Percentiles rank a stretch among this genome's conserved stretches.
Conservation (phyloP, 306 rosid genomes). For the Quercus parvula region DNA sequence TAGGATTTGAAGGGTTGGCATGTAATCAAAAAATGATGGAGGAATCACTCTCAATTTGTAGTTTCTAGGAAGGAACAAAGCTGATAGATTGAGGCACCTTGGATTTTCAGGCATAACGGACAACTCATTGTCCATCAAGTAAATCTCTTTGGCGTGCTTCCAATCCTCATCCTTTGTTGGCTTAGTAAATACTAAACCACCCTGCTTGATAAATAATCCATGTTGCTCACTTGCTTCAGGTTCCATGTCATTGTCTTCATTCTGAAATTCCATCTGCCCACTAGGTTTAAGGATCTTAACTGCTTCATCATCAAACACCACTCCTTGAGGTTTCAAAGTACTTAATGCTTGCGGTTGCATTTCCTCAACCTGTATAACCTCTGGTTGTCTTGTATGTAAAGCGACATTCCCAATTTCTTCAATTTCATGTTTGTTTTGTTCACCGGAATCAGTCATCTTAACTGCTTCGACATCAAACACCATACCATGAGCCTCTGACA, state of each 20-base stretch:
- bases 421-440: neutral
- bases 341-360: too few relatives aligned
- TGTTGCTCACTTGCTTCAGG: too few relatives aligned
- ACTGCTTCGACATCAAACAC: neutral
- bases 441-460: too few relatives aligned
- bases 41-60: constrained; percentile 2
- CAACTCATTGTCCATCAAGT: neutral
- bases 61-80: neutral
- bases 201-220: neutral
- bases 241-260: too few relatives aligned
- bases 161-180: neutral
- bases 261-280: neutral
- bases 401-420: neutral
- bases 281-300: neutral
- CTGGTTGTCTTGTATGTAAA: neutral
- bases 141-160: neutral
- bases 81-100: neutral
- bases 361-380: too few relatives aligned
- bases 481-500: neutral
- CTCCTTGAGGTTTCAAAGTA: neutral
- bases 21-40: neutral
- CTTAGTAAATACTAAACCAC: neutral
- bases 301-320: too few relatives aligned
- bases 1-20: neutral
- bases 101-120: neutral